A percentile compares a stretch with the other conserved stretches of the same genome.
Evolutionary conservation across 257 asterid genomes (phyloP).

Genomic region (Linderniella brevidens): DNA sequence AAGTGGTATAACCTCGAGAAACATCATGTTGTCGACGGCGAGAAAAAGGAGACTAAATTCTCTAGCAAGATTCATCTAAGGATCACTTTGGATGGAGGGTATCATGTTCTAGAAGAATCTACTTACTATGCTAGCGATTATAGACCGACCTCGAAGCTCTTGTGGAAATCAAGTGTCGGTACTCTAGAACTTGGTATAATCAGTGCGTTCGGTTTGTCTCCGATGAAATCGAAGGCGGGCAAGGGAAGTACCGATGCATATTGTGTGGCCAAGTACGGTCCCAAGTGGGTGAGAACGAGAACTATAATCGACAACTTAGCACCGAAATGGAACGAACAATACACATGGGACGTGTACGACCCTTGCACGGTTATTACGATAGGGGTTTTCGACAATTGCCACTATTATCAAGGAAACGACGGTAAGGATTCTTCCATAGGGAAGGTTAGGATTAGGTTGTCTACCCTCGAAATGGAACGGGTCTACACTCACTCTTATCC

Average conservation of each 20-base stretch:
- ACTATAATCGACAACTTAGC: constrained; percentile 41
- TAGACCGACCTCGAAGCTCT: constrained; percentile 63
- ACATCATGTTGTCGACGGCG: constrained; percentile 33
- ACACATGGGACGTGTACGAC: constrained; percentile 74
- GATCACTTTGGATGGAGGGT: constrained; percentile 69
- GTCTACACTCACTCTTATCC: constrained; percentile 50
- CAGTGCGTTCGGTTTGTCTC: constrained; percentile 50
- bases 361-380: constrained; percentile 65
- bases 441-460: constrained; percentile 52
- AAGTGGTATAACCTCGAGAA: constrained; percentile 62
- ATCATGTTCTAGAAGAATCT: constrained; percentile 65
- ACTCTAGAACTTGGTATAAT: constrained; percentile 50
- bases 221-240: constrained; percentile 67
- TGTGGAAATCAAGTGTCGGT: constrained; percentile 66
- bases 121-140: constrained; percentile 52
- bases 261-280: constrained; percentile 64
- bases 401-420: constrained; percentile 18
- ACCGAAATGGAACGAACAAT: constrained; percentile 70
- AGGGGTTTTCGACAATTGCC: constrained; percentile 60
- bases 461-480: constrained; percentile 41
- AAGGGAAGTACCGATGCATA: constrained; percentile 60
- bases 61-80: constrained; percentile 51
- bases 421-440: constrained; percentile 35
- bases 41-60: constrained; percentile 36
- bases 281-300: constrained; percentile 63